Percentiles rank a stretch among this genome's conserved stretches.
phyloP scores from a whole-genome alignment of 1,284 basidiomycete genomes.

The Earliella scabrosa region DNA sequence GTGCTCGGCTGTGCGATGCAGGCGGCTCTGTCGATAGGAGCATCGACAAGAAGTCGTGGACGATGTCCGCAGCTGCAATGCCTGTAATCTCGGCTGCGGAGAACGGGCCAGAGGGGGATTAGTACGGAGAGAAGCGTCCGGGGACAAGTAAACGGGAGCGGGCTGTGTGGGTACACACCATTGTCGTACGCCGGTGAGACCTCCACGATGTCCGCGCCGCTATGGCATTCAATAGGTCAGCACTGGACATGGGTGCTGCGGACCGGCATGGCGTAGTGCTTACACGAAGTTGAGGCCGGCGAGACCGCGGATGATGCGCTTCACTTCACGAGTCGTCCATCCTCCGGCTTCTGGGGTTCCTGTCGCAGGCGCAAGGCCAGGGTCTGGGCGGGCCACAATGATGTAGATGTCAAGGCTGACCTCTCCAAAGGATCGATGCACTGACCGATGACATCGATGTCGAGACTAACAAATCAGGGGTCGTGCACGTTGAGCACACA shows the following conservation, averaged over 20 bases:
- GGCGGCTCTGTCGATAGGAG: slow-evolving; percentile 48
- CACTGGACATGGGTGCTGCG: not conserved
- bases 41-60: slow-evolving; percentile 72
- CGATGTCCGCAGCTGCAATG: slow-evolving; percentile 72
- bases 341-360: slow-evolving; percentile 87
- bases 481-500: not conserved
- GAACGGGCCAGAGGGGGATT: not conserved
- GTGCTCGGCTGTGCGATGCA: slow-evolving; percentile 24
- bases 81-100: slow-evolving; percentile 68
- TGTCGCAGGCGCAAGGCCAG: slow-evolving; percentile 78
- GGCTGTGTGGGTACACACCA: slow-evolving; percentile 37
- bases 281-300: slow-evolving; percentile 81
- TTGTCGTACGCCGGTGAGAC: slow-evolving; percentile 84
- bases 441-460: slow-evolving; percentile 79
- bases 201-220: slow-evolving; percentile 79
- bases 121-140: not conserved
- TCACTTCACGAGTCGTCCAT: slow-evolving; percentile 82
- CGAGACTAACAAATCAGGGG: slow-evolving; percentile 57
- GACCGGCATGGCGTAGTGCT: slow-evolving; percentile 28
- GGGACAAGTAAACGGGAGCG: not conserved
- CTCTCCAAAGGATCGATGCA: no score
- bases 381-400: slow-evolving; percentile 48
- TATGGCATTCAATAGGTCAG: slow-evolving; percentile 25
- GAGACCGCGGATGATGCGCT: slow-evolving; percentile 78
- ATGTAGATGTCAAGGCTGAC: not conserved